Conservation (phyloP, 352 stramenopile genomes). For the Halophytophthora polymorphica region DNA sequence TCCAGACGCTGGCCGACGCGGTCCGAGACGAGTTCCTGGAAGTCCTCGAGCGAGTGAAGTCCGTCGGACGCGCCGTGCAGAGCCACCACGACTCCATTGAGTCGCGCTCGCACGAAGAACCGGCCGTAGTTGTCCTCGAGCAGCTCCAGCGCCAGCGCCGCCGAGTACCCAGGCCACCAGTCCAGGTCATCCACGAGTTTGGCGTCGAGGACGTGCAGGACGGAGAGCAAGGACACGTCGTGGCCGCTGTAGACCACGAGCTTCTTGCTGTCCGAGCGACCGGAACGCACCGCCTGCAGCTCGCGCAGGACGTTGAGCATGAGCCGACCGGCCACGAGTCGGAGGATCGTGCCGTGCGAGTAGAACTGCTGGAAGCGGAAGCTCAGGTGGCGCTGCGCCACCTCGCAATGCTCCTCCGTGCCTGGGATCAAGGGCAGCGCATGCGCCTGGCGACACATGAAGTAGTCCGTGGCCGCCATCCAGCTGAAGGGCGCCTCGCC, state of each 20-base stretch:
- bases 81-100: slow-evolving; percentile 45
- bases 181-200: slow-evolving; percentile 36
- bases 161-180: slow-evolving; percentile 78
- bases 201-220: slow-evolving; percentile 64
- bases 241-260: slow-evolving; percentile 81
- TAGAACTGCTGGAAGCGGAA: slow-evolving; percentile 86
- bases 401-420: slow-evolving; percentile 40
- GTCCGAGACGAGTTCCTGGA: slow-evolving; percentile 40
- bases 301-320: slow-evolving; percentile 60
- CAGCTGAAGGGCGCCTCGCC: slow-evolving; percentile 50
- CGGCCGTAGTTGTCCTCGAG: slow-evolving; percentile 51
- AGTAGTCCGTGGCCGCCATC: slow-evolving; percentile 74
- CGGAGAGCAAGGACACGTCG: slow-evolving; percentile 71
- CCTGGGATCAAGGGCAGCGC: slow-evolving; percentile 44
- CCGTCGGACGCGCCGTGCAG: slow-evolving; percentile 18
- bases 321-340: slow-evolving; percentile 57
- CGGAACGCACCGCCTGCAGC: slow-evolving; percentile 37
- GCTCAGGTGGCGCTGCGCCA: slow-evolving; percentile 46
- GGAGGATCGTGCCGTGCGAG: slow-evolving; percentile 59
- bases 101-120: slow-evolving; percentile 53
- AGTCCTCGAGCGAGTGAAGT: slow-evolving; percentile 34
- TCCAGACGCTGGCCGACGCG: slow-evolving; percentile 26
- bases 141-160: slow-evolving; percentile 62
- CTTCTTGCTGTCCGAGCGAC: slow-evolving; percentile 38
- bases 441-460: slow-evolving; percentile 63